Conservation (phyloP, 2,329 filamentous ascomycete species). For the Didymella glomerata region DNA sequence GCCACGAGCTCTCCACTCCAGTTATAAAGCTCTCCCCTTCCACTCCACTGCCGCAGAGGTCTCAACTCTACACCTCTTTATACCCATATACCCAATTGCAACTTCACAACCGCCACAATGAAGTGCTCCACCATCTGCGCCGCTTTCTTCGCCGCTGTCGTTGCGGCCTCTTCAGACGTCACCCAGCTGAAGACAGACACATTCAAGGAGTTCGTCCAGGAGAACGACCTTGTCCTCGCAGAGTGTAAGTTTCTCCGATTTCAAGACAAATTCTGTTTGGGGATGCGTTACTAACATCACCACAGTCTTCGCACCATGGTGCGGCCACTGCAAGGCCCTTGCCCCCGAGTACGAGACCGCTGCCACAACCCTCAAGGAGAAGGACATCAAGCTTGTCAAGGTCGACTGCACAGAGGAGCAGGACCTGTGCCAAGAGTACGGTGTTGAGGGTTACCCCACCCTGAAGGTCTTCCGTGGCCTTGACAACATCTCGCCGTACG, state of each 20-base stretch:
- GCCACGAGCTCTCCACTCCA: constrained; percentile 32
- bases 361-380: constrained; percentile 84
- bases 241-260: constrained; percentile 73
- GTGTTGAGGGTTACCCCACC: constrained; percentile 97
- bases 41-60: constrained; percentile 35
- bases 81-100: constrained; percentile 22
- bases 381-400: constrained; percentile 85
- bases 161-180: constrained; percentile 76
- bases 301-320: constrained; percentile 93
- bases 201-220: constrained; percentile 85
- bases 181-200: constrained; percentile 82
- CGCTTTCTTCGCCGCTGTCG: constrained; percentile 64
- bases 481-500: constrained; percentile 83
- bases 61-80: constrained; percentile 19
- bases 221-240: constrained; percentile 88
- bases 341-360: constrained; percentile 91
- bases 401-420: constrained; percentile 94
- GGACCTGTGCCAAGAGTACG: constrained; percentile 87
- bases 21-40: constrained; percentile 32
- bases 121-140: constrained; percentile 51
- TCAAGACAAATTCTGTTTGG: not conserved
- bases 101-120: constrained; percentile 37
- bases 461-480: constrained; percentile 97
- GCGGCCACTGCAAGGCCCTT: constrained; percentile 98
- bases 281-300: constrained; percentile 45